A percentile compares a stretch with the other conserved stretches of the same genome.
phyloP scores from a whole-genome alignment of 2,329 filamentous ascomycete species.

The Ophiostoma himal-ulmi region DNA sequence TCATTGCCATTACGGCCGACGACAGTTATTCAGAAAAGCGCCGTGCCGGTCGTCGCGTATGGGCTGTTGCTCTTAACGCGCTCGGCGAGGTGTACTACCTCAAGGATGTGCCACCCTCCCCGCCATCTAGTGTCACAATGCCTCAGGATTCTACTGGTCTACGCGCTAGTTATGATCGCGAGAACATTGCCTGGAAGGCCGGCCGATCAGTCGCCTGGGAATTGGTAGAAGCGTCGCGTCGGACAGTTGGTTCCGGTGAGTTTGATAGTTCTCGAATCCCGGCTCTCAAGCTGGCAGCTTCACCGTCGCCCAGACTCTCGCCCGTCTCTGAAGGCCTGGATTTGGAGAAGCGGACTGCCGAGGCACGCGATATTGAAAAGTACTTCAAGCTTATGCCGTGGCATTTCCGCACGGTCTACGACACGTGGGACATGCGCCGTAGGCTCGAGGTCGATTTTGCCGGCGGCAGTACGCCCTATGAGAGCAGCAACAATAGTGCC shows the following conservation, averaged over 20 bases:
- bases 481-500: conserved; percentile 49
- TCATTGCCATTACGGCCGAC: conserved; percentile 76
- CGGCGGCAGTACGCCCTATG: conserved; percentile 46
- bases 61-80: conserved; percentile 91
- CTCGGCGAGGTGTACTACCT: conserved; percentile 88
- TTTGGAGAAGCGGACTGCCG: conserved; percentile 63
- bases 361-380: conserved; percentile 75
- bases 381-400: conserved; percentile 67
- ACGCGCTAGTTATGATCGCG: conserved; percentile 27
- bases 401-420: conserved; percentile 70
- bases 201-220: conserved; percentile 78
- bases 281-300: conserved; percentile 65
- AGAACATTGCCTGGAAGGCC: conserved; percentile 69
- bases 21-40: conserved; percentile 71
- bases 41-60: conserved; percentile 64
- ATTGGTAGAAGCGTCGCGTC: conserved; percentile 69
- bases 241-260: conserved; percentile 64
- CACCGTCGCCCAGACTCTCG: conserved; percentile 61
- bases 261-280: conserved; percentile 56
- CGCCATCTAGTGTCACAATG: conserved; percentile 34
- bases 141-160: background rate
- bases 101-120: conserved; percentile 55
- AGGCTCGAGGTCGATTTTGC: conserved; percentile 84
- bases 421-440: conserved; percentile 89
- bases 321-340: conserved; percentile 66